Conservation (phyloP, 192 early-diverging fungal species). For the Coemansia sp. region DNA sequence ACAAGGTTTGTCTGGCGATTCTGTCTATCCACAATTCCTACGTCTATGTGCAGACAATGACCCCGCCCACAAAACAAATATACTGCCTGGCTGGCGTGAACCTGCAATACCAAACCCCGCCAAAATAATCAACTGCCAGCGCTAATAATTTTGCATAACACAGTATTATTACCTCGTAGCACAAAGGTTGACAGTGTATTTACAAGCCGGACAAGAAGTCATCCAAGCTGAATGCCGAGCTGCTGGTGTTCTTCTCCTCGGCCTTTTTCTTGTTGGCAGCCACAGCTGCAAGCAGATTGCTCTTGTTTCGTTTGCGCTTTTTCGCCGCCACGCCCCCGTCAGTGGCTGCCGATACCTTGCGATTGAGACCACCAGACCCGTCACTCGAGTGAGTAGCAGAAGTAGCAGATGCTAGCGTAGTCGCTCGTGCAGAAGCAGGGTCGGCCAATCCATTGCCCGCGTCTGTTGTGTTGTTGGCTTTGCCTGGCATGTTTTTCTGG, state of each 20-base stretch:
- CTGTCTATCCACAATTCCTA: too few species aligned
- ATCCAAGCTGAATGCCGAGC: slow-evolving; percentile 22
- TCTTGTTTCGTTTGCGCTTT: slow-evolving; percentile 49
- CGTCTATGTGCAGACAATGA: too few species aligned
- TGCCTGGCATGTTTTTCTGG: not conserved
- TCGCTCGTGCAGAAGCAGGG: not conserved
- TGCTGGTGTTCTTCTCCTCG: slow-evolving; percentile 24
- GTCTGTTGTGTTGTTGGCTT: not conserved
- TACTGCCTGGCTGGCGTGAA: too few species aligned
- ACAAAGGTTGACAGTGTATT: not conserved
- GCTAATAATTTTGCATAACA: too few species aligned
- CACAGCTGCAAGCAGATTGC: slow-evolving; percentile 41
- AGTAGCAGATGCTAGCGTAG: not conserved
- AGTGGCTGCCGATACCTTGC: not conserved
- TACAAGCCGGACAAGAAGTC: slow-evolving; percentile 40
- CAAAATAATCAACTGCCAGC: too few species aligned
- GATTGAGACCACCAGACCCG: not conserved
- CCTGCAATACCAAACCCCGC: too few species aligned
- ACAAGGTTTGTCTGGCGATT: too few species aligned
- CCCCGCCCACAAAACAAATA: too few species aligned
- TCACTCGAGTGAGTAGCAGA: not conserved
- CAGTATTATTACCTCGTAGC: not conserved
- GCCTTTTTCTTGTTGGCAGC: slow-evolving; percentile 46
- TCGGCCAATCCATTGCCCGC: not conserved
- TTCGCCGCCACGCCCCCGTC: slow-evolving; percentile 13